These are phyloP conservation scores for Suillus placidus DNA, from an alignment of 768 basidiomycete species.

Conservation along the genomic window DNA sequence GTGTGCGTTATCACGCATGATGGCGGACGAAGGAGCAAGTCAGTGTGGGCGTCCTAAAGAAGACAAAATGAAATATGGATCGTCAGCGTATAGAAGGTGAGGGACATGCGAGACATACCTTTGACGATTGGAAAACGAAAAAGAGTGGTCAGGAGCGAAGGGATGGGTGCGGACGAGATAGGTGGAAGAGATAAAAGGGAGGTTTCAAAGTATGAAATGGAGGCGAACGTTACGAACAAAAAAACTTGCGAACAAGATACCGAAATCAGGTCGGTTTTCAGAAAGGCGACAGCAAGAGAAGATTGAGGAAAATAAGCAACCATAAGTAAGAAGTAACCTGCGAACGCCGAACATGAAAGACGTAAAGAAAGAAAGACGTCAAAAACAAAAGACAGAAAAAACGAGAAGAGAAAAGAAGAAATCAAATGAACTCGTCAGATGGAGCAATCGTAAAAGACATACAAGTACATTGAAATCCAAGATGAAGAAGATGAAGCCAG, in stretches of 20 bases:
- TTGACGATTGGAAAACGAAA: no score
- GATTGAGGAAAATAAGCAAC: constrained; percentile 4
- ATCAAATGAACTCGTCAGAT: constrained; percentile 2
- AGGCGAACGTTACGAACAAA: neutral
- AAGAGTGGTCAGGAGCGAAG: no score
- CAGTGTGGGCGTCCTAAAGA: neutral
- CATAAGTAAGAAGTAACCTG: constrained; percentile 7
- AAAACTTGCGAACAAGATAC: neutral
- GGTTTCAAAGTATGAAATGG: neutral
- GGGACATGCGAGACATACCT: constrained; percentile 18
- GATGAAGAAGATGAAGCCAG: neutral
- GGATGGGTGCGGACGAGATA: no score
- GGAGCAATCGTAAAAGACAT: constrained; percentile 1
- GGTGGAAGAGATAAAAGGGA: no score
- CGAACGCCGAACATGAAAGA: neutral
- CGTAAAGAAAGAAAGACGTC: neutral
- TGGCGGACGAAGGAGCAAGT: constrained; percentile 14
- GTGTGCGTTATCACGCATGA: constrained; percentile 6
- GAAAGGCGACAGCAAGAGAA: no score
- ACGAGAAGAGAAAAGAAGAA: neutral
- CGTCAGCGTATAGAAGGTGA: no score
- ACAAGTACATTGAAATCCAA: constrained; percentile 6
- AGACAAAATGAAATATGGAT: neutral
- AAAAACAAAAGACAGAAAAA: neutral
- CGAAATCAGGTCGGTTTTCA: no score